Evolutionary conservation across 495 filamentous ascomycete species (phyloP), one percentile per base, ranked within the genome.

Genomic region (Penicillium cinerascens): DNA sequence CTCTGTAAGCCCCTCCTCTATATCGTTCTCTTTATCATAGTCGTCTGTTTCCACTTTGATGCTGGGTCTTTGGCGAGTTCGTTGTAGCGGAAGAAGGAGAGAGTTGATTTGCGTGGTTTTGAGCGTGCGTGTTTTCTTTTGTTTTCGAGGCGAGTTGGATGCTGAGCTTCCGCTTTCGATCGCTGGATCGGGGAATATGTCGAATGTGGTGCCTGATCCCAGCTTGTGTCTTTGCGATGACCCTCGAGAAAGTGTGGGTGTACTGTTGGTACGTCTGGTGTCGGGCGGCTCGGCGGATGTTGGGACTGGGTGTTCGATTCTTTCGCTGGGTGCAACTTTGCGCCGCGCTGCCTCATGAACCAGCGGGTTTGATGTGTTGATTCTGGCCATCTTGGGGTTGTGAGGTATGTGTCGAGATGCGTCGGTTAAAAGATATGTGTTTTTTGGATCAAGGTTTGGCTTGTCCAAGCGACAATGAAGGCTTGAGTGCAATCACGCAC

Each of bases 11-110:
- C 68, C 54, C 23, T 71, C 72, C 6, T 60, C 44, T 3, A 68
- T 62, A 33, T 74, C 66, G 49, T 77, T 75, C 40, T 77, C 74
- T 54, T 77, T 77, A 46, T 73, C 71, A 47, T 72, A 71, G 46
- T 72, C 69, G 42, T 65, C 64, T 9, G 53, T 61, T 44, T 67
- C 64, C 40, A 61, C 54, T 47, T 69, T 72, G 22, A 65, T 40
- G 13, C 39, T 60, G 18, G 47, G 55, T 29, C 65, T 56, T 36
- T 51, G 56, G 22, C 60, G 63, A 29, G 62, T 57, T 16, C 51
- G 59, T 20, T 60, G 45, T 10, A 64, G 36, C 4, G 65, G 65
- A 18, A 72, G 58, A 9, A 70, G 59, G 29, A 74, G 53, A 23
- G 69, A 71, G 40, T 78, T 76, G 36, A 69, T 59, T 17, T 67